Percentiles rank a stretch among this genome's conserved stretches.
Conservation (phyloP, 164 flowering plant species). For the Tetrastigma voinierianum region DNA sequence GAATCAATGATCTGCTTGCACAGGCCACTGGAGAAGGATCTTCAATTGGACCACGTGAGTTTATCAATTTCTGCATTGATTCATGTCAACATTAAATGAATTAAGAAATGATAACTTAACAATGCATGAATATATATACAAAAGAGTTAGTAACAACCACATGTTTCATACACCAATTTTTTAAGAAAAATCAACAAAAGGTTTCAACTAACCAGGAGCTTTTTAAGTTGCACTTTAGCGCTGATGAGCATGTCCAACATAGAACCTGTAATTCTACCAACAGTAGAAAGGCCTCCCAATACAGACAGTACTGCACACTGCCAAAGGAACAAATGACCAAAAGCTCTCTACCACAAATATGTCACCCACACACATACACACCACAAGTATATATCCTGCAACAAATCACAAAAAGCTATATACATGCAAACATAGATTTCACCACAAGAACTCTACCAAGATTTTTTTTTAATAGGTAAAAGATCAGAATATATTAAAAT, state of each 20-base stretch:
- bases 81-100: constrained; percentile 26
- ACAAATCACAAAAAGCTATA: neutral
- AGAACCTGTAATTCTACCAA: constrained; percentile 28
- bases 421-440: too few relatives aligned
- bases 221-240: constrained; percentile 66
- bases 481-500: too few relatives aligned
- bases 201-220: constrained; percentile 65
- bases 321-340: constrained; percentile 20
- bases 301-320: constrained; percentile 71
- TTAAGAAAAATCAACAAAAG: constrained; percentile 8
- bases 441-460: too few relatives aligned
- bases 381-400: neutral
- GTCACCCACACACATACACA: neutral
- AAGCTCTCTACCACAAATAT: neutral
- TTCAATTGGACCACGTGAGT: constrained; percentile 60
- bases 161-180: neutral
- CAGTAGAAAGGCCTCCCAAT: constrained; percentile 49
- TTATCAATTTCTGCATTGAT: constrained; percentile 74
- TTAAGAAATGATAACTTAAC: constrained; percentile 12
- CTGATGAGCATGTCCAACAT: constrained; percentile 40
- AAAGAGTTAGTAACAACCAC: neutral
- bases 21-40: constrained; percentile 78
- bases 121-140: neutral
- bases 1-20: constrained; percentile 54
- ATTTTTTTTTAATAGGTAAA: too few relatives aligned